Conservation (phyloP, 1,284 basidiomycete genomes). For the Ceratobasidium sp. region DNA sequence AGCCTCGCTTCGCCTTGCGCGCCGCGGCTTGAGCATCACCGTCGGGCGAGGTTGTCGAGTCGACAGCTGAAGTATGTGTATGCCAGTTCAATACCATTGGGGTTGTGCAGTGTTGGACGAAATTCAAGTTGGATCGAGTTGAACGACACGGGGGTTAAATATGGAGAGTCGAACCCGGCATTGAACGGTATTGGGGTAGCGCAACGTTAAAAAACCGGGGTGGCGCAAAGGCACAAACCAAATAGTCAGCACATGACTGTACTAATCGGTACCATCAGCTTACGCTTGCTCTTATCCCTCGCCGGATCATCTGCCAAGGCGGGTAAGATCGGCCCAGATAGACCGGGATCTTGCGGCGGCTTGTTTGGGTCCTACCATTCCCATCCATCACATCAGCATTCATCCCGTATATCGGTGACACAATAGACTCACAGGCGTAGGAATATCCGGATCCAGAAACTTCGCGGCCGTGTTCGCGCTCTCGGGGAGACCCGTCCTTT, state of each 20-base stretch:
- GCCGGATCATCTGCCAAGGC: constrained; percentile 12
- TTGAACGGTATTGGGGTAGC: no score
- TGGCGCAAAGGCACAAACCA: background rate
- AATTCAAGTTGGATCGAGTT: background rate
- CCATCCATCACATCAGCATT: background rate
- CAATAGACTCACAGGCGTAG: constrained; percentile 38
- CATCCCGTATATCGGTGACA: background rate
- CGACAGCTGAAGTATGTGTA: background rate
- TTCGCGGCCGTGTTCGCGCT: constrained; percentile 19
- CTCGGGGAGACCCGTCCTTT: constrained; percentile 3
- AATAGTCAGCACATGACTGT: background rate
- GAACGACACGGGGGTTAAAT: no score
- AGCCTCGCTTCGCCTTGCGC: constrained; percentile 18
- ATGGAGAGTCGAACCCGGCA: no score
- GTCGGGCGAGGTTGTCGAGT: constrained; percentile 24
- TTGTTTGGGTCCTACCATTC: constrained; percentile 16
- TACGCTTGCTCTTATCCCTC: constrained; percentile 12
- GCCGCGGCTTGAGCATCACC: constrained; percentile 16
- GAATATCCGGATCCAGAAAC: constrained; percentile 18
- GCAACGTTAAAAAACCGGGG: no score
- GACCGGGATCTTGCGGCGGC: constrained; percentile 25
- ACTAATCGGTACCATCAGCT: background rate
- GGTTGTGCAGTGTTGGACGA: background rate
- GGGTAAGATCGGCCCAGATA: constrained; percentile 31
- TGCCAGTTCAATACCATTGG: background rate